These are phyloP conservation scores for Papiliotrema flavescens DNA, from an alignment of 1,284 basidiomycete species.

Conservation along the genomic window DNA sequence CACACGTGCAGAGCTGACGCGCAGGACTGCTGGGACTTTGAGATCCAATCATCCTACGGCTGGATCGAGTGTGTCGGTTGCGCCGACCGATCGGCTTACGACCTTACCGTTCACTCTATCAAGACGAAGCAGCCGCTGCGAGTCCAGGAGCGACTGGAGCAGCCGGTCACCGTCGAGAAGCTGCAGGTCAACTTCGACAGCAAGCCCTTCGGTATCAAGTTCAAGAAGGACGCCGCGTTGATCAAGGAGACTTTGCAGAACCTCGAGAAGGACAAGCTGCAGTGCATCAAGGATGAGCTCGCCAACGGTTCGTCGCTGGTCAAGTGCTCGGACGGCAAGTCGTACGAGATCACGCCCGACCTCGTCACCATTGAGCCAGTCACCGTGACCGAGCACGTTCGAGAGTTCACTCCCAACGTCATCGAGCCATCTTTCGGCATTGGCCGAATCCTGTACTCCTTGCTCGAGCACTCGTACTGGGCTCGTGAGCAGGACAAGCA, in stretches of 20 bases:
- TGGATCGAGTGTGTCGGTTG: slow-evolving; percentile 99
- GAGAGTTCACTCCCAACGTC: slow-evolving; percentile 95
- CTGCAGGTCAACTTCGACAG: slow-evolving; percentile 77
- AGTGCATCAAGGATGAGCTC: slow-evolving; percentile 69
- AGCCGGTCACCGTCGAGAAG: slow-evolving; percentile 72
- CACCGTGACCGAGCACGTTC: slow-evolving; percentile 87
- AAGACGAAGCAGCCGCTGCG: slow-evolving; percentile 64
- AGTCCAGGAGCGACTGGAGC: slow-evolving; percentile 78
- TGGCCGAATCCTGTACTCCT: slow-evolving; percentile 79
- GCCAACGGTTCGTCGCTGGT: slow-evolving; percentile 54
- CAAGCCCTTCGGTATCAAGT: slow-evolving; percentile 84
- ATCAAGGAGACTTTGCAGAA: slow-evolving; percentile 68
- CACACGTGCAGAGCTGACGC: not conserved
- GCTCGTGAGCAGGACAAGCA: slow-evolving; percentile 84
- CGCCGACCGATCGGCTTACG: slow-evolving; percentile 96
- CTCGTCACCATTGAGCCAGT: slow-evolving; percentile 76
- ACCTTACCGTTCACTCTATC: slow-evolving; percentile 61
- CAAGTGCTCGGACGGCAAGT: slow-evolving; percentile 59
- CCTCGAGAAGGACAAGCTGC: slow-evolving; percentile 66
- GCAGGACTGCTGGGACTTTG: slow-evolving; percentile 95
- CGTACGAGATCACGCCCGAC: slow-evolving; percentile 70
- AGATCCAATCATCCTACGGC: slow-evolving; percentile 89
- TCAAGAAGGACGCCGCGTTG: slow-evolving; percentile 75
- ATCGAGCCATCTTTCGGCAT: slow-evolving; percentile 76
- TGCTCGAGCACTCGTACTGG: slow-evolving; percentile 97